phyloP scores from a whole-genome alignment of 2,329 filamentous ascomycete genomes.

The Balansia obtecta region DNA sequence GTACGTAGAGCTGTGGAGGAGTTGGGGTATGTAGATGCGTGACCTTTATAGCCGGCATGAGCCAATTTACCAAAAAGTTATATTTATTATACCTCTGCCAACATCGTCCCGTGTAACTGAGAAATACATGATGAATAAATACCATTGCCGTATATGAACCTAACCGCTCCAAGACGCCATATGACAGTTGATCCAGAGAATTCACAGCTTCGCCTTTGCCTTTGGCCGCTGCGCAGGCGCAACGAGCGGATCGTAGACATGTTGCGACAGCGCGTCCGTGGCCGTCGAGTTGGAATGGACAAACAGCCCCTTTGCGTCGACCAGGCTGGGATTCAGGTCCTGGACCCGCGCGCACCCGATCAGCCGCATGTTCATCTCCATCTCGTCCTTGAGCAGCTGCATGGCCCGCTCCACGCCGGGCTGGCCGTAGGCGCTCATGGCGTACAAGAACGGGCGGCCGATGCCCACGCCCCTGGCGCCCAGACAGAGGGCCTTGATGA shows the following conservation, averaged over 20 bases:
- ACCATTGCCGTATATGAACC: not conserved
- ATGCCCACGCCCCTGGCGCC: conserved; percentile 90
- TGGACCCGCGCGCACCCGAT: conserved; percentile 67
- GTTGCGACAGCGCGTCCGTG: conserved; percentile 31
- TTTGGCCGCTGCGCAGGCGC: conserved; percentile 38
- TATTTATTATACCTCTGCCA: too few species aligned
- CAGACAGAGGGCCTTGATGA: conserved; percentile 87
- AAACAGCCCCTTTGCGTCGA: conserved; percentile 63
- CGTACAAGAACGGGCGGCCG: conserved; percentile 86
- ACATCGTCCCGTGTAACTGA: too few species aligned
- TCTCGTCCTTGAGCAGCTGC: conserved; percentile 86
- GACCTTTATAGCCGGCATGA: too few species aligned
- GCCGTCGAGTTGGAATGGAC: conserved; percentile 38
- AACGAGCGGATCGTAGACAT: conserved; percentile 41
- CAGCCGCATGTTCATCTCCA: conserved; percentile 98
- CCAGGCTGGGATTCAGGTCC: conserved; percentile 66
- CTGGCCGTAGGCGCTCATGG: conserved; percentile 86
- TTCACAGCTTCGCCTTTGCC: conserved; percentile 39
- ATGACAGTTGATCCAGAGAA: too few species aligned
- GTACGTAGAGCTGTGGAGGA: too few species aligned
- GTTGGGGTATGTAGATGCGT: too few species aligned
- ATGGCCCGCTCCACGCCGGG: conserved; percentile 84
- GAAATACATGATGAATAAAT: too few species aligned
- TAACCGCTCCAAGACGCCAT: not conserved
- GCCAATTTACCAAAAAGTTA: too few species aligned